A percentile compares a stretch with the other conserved stretches of the same genome.
Conservation (phyloP, 805 yeast genomes). For the Lipomyces oligophaga region DNA sequence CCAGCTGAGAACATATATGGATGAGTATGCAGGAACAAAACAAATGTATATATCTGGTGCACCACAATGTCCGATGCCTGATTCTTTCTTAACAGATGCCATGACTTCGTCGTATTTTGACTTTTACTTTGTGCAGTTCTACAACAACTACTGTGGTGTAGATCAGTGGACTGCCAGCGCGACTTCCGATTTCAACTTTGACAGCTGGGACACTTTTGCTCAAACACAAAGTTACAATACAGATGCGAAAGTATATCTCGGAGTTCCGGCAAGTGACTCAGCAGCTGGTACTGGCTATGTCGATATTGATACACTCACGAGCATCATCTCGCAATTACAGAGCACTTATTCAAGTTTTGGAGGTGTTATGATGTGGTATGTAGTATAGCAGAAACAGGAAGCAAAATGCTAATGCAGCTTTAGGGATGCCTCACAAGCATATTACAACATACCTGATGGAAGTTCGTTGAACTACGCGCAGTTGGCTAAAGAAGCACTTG, state of each 20-base stretch:
- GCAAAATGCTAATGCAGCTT: too few relatives aligned
- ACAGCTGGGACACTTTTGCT: conserved; percentile 53
- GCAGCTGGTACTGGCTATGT: conserved; percentile 58
- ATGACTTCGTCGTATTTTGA: conserved; percentile 68
- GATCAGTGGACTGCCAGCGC: conserved; percentile 30
- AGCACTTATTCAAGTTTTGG: conserved; percentile 49
- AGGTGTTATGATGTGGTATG: conserved; percentile 72
- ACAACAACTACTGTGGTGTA: conserved; percentile 74
- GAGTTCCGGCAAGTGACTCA: conserved; percentile 62
- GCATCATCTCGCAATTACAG: conserved; percentile 30
- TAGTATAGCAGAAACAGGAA: too few relatives aligned
- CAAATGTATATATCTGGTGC: conserved; percentile 78
- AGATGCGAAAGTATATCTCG: conserved; percentile 65
- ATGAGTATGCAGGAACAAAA: conserved; percentile 47
- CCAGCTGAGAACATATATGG: conserved; percentile 40
- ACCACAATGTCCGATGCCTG: conserved; percentile 90
- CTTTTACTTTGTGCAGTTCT: conserved; percentile 72
- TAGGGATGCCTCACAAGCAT: conserved; percentile 60
- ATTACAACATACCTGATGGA: conserved; percentile 43
- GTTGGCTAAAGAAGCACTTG: conserved; percentile 45
- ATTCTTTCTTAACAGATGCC: conserved; percentile 60
- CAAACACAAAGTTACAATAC: conserved; percentile 56
- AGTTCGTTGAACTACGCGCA: conserved; percentile 44
- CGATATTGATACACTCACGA: conserved; percentile 38
- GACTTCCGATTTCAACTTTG: conserved; percentile 47